phyloP scores from a whole-genome alignment of 2,329 filamentous ascomycete genomes.

The Claviceps pazoutovae region DNA sequence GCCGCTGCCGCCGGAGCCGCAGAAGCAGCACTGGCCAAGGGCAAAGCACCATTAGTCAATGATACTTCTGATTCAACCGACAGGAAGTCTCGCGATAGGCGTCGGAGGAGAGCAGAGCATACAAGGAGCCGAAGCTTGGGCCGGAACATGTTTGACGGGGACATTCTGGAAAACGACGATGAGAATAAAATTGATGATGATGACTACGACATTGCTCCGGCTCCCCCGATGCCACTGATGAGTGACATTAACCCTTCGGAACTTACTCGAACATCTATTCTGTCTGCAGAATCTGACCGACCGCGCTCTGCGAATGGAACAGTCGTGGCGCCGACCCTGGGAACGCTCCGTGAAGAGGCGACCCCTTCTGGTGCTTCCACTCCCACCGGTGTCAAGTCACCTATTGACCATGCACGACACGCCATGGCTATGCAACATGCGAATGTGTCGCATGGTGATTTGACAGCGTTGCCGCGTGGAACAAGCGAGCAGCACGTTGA shows the following conservation, averaged over 20 bases:
- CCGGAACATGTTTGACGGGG: constrained; percentile 32
- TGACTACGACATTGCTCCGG: constrained; percentile 27
- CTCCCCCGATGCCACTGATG: constrained; percentile 72
- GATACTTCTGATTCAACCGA: constrained; percentile 32
- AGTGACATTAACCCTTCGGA: constrained; percentile 81
- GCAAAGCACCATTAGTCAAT: constrained; percentile 20
- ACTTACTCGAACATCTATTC: constrained; percentile 72
- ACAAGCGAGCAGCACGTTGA: constrained; percentile 22
- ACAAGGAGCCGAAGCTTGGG: constrained; percentile 29
- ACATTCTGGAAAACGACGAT: constrained; percentile 33
- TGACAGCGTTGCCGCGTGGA: constrained; percentile 37
- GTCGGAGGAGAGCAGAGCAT: constrained; percentile 37
- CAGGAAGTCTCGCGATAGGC: constrained; percentile 35
- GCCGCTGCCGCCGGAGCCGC: constrained; percentile 32
- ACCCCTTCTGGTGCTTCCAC: constrained; percentile 46
- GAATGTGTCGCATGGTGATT: constrained; percentile 45
- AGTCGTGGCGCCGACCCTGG: constrained; percentile 32
- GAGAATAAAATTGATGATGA: neutral
- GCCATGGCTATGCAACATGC: constrained; percentile 55
- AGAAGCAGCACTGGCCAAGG: constrained; percentile 21
- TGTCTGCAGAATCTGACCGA: constrained; percentile 66
- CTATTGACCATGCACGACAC: constrained; percentile 37
- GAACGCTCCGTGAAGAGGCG: constrained; percentile 47
- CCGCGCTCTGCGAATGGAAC: constrained; percentile 55
- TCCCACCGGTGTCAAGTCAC: constrained; percentile 45